Evolutionary conservation across 2,329 filamentous ascomycete species (phyloP), one percentile per base, ranked within the genome.

Genomic region (Colletotrichum magnum): DNA sequence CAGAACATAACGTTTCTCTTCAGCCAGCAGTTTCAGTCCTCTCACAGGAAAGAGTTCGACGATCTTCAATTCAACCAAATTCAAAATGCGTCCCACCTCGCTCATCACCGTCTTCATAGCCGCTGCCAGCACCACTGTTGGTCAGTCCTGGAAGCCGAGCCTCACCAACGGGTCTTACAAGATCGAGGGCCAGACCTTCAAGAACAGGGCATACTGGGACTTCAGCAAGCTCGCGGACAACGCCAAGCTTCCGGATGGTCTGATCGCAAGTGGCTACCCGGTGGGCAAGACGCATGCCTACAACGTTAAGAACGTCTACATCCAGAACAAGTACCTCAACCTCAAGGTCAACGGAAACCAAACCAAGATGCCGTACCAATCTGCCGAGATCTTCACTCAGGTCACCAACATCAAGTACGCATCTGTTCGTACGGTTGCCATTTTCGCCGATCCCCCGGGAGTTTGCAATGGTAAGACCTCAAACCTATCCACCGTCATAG

Each of bases 401-500:
- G 67, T 71, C 7, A 48, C 69, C 0, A 78, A 78, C 60, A 78
- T 78, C 54, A 71, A 68, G 51, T 76, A 76, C 50, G 77, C 76
- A 7, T 77, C 75, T 39, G 75, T 78, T 7, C 70, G 77, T 13
- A 78, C 76, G 1, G 69, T 72, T 1, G 77, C 76, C 6, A 74
- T 78, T 9, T 64, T 78, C 2, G 72, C 68, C 1, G 75, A 78
- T 6, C 69, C 74, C 43, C 60, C 75, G 41, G 77, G 77, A 16
- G 76, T 78, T 51, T 78, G 76, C 72, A 78, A 78, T 18, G 77
- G 77, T 77, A 70, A 45, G 71, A 6, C 13, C 9, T 5, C 5
- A 5, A 1, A 1, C 3, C 24, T 9, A 36, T 21, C 7, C 6
- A 10, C 3, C 3, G 32, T 4, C 10, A 2, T 18, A 1, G 9